A percentile compares a stretch with the other conserved stretches of the same genome.
Evolutionary conservation across 768 basidiomycete genomes (phyloP).

Genomic region (Royoungia palumana): DNA sequence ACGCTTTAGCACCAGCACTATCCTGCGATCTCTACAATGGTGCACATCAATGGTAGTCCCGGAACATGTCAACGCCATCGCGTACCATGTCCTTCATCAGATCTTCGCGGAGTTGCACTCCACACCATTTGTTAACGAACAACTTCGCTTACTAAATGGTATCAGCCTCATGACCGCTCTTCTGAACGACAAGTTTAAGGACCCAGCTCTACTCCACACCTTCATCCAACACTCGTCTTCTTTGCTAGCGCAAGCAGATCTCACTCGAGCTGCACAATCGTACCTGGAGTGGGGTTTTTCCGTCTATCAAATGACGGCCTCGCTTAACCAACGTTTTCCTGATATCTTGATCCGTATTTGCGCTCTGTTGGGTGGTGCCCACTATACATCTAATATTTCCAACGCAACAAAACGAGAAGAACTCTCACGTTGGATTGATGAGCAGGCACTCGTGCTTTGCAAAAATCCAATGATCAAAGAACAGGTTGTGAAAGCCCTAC

Average conservation of each 20-base stretch:
- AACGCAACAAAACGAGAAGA: slow-evolving; percentile 37
- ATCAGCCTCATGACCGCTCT: slow-evolving; percentile 73
- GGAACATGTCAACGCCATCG: slow-evolving; percentile 51
- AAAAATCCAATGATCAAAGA: slow-evolving; percentile 35
- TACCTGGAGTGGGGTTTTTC: slow-evolving; percentile 76
- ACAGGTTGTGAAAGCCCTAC: slow-evolving; percentile 54
- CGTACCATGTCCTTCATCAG: slow-evolving; percentile 75
- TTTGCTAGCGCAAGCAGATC: slow-evolving; percentile 64
- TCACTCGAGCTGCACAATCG: slow-evolving; percentile 67
- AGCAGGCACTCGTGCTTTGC: slow-evolving; percentile 43
- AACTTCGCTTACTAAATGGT: slow-evolving; percentile 68
- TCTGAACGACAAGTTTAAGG: slow-evolving; percentile 50
- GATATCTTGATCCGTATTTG: slow-evolving; percentile 69
- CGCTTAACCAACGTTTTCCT: slow-evolving; percentile 52
- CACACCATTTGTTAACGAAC: slow-evolving; percentile 79
- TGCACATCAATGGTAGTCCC: slow-evolving; percentile 42
- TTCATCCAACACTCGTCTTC: slow-evolving; percentile 65
- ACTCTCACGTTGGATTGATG: slow-evolving; percentile 63
- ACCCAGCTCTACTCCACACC: slow-evolving; percentile 59
- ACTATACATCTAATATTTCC: slow-evolving; percentile 29
- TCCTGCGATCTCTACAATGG: slow-evolving; percentile 62
- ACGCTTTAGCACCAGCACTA: slow-evolving; percentile 43
- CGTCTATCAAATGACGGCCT: slow-evolving; percentile 40
- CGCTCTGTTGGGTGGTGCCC: slow-evolving; percentile 56
- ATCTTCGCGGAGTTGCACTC: slow-evolving; percentile 64